Percentiles rank a stretch among this genome's conserved stretches.
Conservation (phyloP, 78 protist genomes). For the Bigelowiella natans region DNA sequence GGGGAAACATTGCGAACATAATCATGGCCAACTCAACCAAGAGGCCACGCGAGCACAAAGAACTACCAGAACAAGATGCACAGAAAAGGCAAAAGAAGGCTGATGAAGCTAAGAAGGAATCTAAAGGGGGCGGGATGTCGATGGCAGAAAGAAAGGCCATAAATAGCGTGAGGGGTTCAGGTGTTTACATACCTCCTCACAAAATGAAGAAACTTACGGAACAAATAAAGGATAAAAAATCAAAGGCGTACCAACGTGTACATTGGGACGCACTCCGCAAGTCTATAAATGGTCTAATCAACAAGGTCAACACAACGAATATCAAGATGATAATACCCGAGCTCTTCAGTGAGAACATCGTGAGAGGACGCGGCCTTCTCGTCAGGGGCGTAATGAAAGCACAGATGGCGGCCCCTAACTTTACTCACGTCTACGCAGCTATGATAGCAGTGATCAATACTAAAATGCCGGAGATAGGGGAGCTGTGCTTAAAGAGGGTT, state of each 20-base stretch:
- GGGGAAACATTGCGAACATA: background rate
- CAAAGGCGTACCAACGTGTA: conserved; percentile 74
- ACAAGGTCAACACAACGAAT: conserved; percentile 77
- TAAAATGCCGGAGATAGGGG: conserved; percentile 84
- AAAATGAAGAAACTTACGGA: conserved; percentile 17
- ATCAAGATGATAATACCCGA: conserved; percentile 67
- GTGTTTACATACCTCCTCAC: conserved; percentile 29
- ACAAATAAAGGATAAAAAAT: conserved; percentile 20
- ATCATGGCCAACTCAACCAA: background rate
- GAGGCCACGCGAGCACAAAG: background rate
- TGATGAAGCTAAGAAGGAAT: background rate
- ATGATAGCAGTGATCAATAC: conserved; percentile 84
- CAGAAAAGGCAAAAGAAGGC: background rate
- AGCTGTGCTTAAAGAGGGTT: conserved; percentile 69
- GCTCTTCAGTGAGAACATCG: conserved; percentile 79
- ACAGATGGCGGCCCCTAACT: conserved; percentile 75
- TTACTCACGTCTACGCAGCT: conserved; percentile 90
- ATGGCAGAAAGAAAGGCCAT: background rate
- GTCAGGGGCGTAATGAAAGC: conserved; percentile 58
- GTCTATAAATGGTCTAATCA: conserved; percentile 82
- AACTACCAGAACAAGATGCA: background rate
- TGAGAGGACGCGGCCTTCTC: conserved; percentile 88
- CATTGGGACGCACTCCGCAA: conserved; percentile 88
- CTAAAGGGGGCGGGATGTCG: background rate
- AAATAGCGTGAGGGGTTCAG: background rate